A percentile compares a stretch with the other conserved stretches of the same genome.
phyloP scores from a whole-genome alignment of 805 yeast genomes.

The Candida michaelii region DNA sequence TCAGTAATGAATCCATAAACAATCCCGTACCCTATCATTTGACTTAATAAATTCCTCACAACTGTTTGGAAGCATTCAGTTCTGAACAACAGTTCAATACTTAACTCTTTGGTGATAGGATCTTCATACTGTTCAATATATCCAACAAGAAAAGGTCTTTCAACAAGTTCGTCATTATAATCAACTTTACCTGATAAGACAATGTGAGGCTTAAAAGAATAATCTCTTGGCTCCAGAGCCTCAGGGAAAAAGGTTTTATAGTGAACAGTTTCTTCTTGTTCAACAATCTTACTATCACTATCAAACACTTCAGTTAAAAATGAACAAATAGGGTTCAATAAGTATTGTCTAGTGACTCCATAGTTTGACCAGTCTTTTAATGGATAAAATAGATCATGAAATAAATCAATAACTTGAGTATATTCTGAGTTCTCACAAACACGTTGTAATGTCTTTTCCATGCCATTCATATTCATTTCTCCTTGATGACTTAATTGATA shows the following conservation, averaged over 20 bases:
- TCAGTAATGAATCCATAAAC: not conserved
- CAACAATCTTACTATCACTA: not conserved
- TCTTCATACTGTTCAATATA: not conserved
- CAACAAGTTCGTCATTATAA: not conserved
- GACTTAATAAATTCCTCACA: not conserved
- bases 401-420: not conserved
- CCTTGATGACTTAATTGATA: not conserved
- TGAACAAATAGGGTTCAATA: not conserved
- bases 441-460: not conserved
- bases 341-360: not conserved
- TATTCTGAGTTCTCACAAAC: not conserved
- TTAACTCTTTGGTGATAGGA: too few species aligned
- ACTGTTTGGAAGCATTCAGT: too few species aligned
- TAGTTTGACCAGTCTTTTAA: not conserved
- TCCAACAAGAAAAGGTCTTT: not conserved
- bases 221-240: too few species aligned
- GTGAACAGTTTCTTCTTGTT: not conserved
- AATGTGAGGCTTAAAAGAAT: too few species aligned
- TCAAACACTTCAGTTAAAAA: not conserved
- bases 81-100: too few species aligned
- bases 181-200: not conserved
- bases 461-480: not conserved
- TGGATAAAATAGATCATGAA: not conserved
- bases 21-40: not conserved
- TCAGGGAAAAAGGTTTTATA: not conserved